Evolutionary conservation across 2,329 filamentous ascomycete genomes (phyloP).

Genomic region (Phialocephala sp.): DNA sequence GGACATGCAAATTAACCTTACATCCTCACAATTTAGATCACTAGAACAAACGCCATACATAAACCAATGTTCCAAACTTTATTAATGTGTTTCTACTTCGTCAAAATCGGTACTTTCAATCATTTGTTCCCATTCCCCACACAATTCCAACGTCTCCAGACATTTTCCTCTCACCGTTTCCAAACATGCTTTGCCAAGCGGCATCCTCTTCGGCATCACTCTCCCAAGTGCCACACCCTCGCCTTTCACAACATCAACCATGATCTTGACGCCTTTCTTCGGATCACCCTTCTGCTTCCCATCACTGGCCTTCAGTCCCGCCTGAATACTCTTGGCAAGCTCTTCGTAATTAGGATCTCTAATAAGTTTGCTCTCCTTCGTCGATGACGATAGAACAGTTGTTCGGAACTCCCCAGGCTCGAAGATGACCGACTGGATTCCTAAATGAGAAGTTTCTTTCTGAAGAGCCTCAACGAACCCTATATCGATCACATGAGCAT

Average conservation of each 20-base stretch:
- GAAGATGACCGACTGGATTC: slow-evolving; percentile 6
- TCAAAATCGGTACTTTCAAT: neutral
- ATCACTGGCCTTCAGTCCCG: slow-evolving; percentile 7
- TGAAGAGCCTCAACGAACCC: slow-evolving; percentile 2
- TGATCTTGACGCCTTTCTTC: slow-evolving; percentile 9
- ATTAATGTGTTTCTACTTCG: neutral
- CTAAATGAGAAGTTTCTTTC: neutral
- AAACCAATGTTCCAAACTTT: neutral
- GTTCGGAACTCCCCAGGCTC: slow-evolving; percentile 7
- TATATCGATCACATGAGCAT: neutral
- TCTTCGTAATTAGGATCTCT: neutral
- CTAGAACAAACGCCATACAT: neutral
- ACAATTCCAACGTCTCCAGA: neutral
- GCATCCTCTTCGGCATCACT: slow-evolving; percentile 10
- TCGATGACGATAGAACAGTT: neutral
- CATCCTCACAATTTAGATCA: neutral
- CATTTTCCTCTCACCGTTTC: neutral
- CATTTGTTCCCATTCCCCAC: neutral
- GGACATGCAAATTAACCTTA: neutral
- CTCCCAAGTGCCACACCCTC: slow-evolving; percentile 24
- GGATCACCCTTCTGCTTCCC: slow-evolving; percentile 13
- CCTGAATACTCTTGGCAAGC: neutral
- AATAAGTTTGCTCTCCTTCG: neutral
- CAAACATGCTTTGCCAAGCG: neutral
- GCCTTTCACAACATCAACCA: slow-evolving; percentile 20